Base-by-base conservation (phyloP, 75 land plant genomes). In the Isoetes taiwanensis region DNA sequence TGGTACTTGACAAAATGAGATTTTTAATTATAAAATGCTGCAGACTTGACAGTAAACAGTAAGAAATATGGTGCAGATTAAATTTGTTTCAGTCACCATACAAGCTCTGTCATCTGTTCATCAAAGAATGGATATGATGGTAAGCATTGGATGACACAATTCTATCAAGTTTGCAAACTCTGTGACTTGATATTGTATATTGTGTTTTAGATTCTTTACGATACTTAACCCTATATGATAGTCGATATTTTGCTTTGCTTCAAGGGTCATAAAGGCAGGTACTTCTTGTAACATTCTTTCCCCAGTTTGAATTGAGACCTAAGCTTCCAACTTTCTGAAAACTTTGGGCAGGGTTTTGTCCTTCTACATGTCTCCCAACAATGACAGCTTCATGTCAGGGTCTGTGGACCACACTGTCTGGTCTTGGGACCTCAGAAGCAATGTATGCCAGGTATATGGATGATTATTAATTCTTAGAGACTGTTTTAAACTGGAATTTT, bases 371-470 rank as follows among this genome's bases (percentile, higher is more conserved):
- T 91, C 94, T 37, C 97, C 97, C 3, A 72, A 81, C 43, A 91
- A 91, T 74, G 97, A 91, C 40, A 71, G 89, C 76, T 91, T 91
- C 75, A 91, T 91, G 97, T 91, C 97, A 29, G 97, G 97, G 35
- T 87, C 97, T 38, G 64, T 91, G 53, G 98, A 93, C 48, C 95
- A 84, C 68, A 93, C 71, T 64, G 96, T 88, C 31, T 78, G 98
- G 32, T 68, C 88, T 10, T 93, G 98, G 98, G 98, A 93, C 74
- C 80, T 93, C 59, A 85, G 98, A 34, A 95, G 79, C 28, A 93
- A 88, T 88, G 90, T 88, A 6, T 93, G 98, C 59, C 96, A 93
- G 94, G 98, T 88, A 71, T 2, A 58, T n/a, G n/a, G n/a, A n/a
- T n/a, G n/a, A n/a, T 56, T 37, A n/a, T n/a, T n/a, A n/a, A 8